These are phyloP conservation scores for Astrothelium subdiscretum DNA, from an alignment of 495 filamentous ascomycete species.

Conservation along the genomic window DNA sequence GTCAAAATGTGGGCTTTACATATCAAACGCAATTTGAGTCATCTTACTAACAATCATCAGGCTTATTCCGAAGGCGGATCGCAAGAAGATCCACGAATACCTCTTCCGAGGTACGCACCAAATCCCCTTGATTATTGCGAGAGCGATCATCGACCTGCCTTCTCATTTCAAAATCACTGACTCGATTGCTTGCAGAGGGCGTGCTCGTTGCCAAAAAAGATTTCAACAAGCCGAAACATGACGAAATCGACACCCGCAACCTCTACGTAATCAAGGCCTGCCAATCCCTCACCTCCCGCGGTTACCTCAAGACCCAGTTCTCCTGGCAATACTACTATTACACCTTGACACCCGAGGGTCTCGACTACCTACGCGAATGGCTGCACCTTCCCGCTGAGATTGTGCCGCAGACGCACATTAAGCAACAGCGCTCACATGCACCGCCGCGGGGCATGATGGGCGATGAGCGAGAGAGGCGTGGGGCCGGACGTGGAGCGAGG, in stretches of 20 bases:
- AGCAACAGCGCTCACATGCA: slow-evolving; percentile 97
- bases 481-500: slow-evolving; percentile 51
- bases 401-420: slow-evolving; percentile 98
- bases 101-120: slow-evolving; percentile 78
- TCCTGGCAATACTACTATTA: slow-evolving; percentile 99
- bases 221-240: slow-evolving; percentile 86
- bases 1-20: slow-evolving; percentile 42
- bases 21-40: neutral
- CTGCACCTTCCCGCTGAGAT: slow-evolving; percentile 99
- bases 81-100: slow-evolving; percentile 99
- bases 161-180: too few species aligned
- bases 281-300: slow-evolving; percentile 94
- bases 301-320: slow-evolving; percentile 98
- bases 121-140: too few species aligned
- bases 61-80: slow-evolving; percentile 99
- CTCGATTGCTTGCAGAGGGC: slow-evolving; percentile 61
- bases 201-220: slow-evolving; percentile 99
- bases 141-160: too few species aligned
- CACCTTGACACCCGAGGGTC: slow-evolving; percentile 97
- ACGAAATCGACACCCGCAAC: slow-evolving; percentile 96
- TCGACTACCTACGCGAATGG: slow-evolving; percentile 99
- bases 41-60: slow-evolving; percentile 33
- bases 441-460: slow-evolving; percentile 98
- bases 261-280: slow-evolving; percentile 96
- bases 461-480: slow-evolving; percentile 77